phyloP scores from a whole-genome alignment of 495 filamentous ascomycete genomes.

The Chaetomium cochliodes region DNA sequence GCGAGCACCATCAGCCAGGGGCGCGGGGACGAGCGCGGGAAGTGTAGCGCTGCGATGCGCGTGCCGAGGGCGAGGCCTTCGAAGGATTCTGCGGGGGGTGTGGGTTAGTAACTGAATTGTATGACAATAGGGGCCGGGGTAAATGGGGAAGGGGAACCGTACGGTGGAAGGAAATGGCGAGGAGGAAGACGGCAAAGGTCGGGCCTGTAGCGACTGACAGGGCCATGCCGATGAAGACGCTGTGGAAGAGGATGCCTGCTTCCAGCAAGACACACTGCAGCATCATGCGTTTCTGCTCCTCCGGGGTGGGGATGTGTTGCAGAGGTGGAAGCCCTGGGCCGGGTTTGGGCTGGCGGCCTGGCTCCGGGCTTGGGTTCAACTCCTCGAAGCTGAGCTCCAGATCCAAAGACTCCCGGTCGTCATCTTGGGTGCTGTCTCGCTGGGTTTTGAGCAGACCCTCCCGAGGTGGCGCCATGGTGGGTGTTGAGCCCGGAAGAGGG shows the following conservation, averaged over 20 bases:
- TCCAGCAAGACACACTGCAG: slow-evolving; percentile 79
- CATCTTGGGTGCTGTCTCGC: slow-evolving; percentile 24
- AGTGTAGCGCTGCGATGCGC: slow-evolving; percentile 66
- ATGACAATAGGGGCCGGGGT: neutral
- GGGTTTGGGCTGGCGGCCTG: slow-evolving; percentile 23
- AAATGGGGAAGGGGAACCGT: neutral
- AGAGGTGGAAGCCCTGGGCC: slow-evolving; percentile 27
- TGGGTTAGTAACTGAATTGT: neutral
- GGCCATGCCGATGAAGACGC: slow-evolving; percentile 87
- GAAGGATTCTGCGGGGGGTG: slow-evolving; percentile 53
- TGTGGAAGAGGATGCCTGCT: slow-evolving; percentile 83
- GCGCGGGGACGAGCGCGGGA: slow-evolving; percentile 52
- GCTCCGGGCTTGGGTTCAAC: slow-evolving; percentile 40
- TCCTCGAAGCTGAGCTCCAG: slow-evolving; percentile 55
- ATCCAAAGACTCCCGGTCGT: slow-evolving; percentile 40
- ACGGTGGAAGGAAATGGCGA: slow-evolving; percentile 78
- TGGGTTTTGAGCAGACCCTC: slow-evolving; percentile 10
- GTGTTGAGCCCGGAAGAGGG: slow-evolving; percentile 47
- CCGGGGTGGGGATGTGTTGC: slow-evolving; percentile 32
- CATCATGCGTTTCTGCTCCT: slow-evolving; percentile 60
- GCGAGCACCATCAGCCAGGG: slow-evolving; percentile 96
- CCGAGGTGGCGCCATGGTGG: slow-evolving; percentile 22
- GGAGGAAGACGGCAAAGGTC: slow-evolving; percentile 73
- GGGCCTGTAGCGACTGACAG: slow-evolving; percentile 78
- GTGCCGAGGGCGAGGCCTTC: slow-evolving; percentile 74